A percentile compares a stretch with the other conserved stretches of the same genome.
These are phyloP conservation scores for Trichoderma sp. DNA, from an alignment of 2,329 filamentous ascomycete species.

Conservation along the genomic window DNA sequence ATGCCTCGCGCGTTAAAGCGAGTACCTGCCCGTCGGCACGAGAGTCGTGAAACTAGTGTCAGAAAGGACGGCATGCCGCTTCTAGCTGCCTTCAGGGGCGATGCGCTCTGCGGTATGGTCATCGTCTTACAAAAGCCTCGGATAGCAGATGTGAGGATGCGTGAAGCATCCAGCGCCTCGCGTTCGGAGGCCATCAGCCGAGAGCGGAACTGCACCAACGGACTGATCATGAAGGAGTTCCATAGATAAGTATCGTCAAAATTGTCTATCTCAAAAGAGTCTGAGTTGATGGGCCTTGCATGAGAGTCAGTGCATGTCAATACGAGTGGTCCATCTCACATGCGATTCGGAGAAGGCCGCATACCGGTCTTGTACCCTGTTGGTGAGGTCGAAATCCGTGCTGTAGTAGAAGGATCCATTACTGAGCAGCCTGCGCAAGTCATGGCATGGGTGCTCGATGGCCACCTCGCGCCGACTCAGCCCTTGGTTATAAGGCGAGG, in stretches of 20 bases:
- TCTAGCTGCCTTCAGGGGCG: constrained; percentile 66
- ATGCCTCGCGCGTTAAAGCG: constrained; percentile 97
- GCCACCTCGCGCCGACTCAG: constrained; percentile 68
- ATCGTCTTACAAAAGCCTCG: constrained; percentile 89
- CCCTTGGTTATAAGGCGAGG: constrained; percentile 43
- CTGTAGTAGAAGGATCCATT: constrained; percentile 98
- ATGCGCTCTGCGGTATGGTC: constrained; percentile 75
- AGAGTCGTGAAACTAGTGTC: constrained; percentile 88
- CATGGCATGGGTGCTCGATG: constrained; percentile 84
- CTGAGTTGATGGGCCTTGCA: constrained; percentile 68
- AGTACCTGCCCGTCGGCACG: constrained; percentile 87
- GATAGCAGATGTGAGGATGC: constrained; percentile 90
- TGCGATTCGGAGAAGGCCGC: constrained; percentile 19
- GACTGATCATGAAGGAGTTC: constrained; percentile 98
- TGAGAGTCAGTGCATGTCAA: constrained; percentile 27
- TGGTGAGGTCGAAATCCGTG: constrained; percentile 95
- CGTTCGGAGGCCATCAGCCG: constrained; percentile 75
- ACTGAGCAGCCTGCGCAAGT: constrained; percentile 86
- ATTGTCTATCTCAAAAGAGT: constrained; percentile 86
- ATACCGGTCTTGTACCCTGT: constrained; percentile 84
- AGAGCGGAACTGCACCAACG: constrained; percentile 85
- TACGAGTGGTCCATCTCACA: background rate
- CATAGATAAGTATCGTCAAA: constrained; percentile 91
- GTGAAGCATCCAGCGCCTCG: constrained; percentile 77
- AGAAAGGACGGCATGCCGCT: constrained; percentile 79